Conservation (phyloP, 2,329 filamentous ascomycete species). For the Didymella pinodella region DNA sequence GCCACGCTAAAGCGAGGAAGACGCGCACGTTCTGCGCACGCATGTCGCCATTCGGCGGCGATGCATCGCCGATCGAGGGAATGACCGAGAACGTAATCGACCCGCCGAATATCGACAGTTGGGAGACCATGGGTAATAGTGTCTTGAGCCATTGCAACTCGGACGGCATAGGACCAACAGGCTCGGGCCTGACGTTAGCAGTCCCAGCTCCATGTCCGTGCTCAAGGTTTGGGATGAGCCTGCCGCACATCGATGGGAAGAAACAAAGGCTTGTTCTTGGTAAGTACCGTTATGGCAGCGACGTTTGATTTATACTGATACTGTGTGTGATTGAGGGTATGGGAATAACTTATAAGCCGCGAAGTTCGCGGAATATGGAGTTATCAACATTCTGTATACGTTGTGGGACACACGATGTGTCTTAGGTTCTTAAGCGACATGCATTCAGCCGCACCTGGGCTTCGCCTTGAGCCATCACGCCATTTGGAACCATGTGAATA, state of each 20-base stretch:
- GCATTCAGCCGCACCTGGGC: not conserved
- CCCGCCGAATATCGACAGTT: not conserved
- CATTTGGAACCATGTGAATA: no score
- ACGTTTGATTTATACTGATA: no score
- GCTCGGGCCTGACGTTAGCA: not conserved
- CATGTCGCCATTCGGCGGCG: not conserved
- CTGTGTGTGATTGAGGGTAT: no score
- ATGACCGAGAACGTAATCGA: not conserved
- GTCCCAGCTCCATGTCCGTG: no score
- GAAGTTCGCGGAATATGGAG: no score
- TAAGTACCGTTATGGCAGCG: no score
- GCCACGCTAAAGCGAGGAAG: not conserved
- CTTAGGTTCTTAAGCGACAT: not conserved
- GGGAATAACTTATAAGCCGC: no score
- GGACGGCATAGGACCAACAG: not conserved
- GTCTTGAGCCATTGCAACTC: not conserved
- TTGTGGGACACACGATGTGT: no score
- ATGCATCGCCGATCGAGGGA: not conserved
- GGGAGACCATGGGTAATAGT: not conserved
- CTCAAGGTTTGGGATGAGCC: no score
- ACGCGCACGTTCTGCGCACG: not conserved
- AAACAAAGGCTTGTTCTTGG: no score
- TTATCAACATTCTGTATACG: no score
- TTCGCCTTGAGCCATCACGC: not conserved
- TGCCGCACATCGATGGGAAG: no score